These are phyloP conservation scores for Arthrobotrys megalospora DNA, from an alignment of 2,329 filamentous ascomycete species.

Conservation along the genomic window DNA sequence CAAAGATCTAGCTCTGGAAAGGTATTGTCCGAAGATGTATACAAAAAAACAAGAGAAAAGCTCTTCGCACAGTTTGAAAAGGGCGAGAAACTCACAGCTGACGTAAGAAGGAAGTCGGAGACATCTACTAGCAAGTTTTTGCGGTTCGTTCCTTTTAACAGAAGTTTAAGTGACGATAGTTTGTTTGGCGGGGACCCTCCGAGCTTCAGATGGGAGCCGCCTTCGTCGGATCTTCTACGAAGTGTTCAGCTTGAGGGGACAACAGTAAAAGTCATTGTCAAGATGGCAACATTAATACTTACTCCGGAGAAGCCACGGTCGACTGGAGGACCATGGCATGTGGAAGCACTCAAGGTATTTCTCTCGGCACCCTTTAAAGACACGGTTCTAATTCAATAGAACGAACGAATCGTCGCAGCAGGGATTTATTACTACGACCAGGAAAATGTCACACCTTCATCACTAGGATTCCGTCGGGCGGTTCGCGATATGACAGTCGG, in stretches of 20 bases:
- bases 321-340: conserved; percentile 24
- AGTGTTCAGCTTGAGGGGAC: conserved; percentile 2
- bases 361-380: neutral
- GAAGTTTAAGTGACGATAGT: neutral
- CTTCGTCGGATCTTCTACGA: neutral
- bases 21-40: neutral
- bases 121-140: neutral
- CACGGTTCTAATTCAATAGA: conserved; percentile 1
- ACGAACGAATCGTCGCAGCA: conserved; percentile 36
- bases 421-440: conserved; percentile 42
- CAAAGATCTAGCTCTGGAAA: conserved; percentile 17
- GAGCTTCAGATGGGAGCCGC: conserved; percentile 1
- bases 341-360: conserved; percentile 25
- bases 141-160: neutral
- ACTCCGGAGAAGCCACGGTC: conserved; percentile 12
- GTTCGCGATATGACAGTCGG: conserved; percentile 3
- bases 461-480: conserved; percentile 10
- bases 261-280: conserved; percentile 27
- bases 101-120: conserved; percentile 3
- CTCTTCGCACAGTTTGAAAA: conserved; percentile 23
- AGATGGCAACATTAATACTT: conserved; percentile 16
- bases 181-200: conserved; percentile 3
- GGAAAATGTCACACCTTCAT: conserved; percentile 12
- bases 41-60: conserved; percentile 15
- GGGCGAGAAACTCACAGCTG: conserved; percentile 16